Conservation (phyloP, 306 rosid genomes). For the Rosa rugosa region DNA sequence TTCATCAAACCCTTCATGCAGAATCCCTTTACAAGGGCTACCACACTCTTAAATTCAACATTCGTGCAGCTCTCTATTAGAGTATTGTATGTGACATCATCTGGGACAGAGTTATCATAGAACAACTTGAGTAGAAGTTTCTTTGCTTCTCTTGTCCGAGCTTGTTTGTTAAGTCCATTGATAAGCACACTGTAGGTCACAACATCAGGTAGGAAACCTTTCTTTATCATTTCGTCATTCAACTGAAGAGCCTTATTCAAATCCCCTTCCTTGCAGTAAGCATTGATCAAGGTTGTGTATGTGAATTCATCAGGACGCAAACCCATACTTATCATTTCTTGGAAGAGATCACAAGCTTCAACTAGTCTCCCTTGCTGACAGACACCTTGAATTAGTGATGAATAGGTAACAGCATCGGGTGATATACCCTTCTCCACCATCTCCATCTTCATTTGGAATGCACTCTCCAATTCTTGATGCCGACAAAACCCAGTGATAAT, state of each 20-base stretch:
- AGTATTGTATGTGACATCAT: slow-evolving; percentile 64
- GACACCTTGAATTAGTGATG: slow-evolving; percentile 81
- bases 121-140: slow-evolving; percentile 83
- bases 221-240: slow-evolving; percentile 75
- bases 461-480: slow-evolving; percentile 62
- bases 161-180: slow-evolving; percentile 79
- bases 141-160: slow-evolving; percentile 85
- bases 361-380: slow-evolving; percentile 56
- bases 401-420: slow-evolving; percentile 68
- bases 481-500: slow-evolving; percentile 73
- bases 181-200: slow-evolving; percentile 91
- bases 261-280: slow-evolving; percentile 72
- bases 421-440: slow-evolving; percentile 67
- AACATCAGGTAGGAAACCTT: slow-evolving; percentile 74
- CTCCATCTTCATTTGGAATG: slow-evolving; percentile 62
- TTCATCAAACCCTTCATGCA: slow-evolving; percentile 89
- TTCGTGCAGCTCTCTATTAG: slow-evolving; percentile 69
- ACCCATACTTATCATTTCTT: slow-evolving; percentile 56
- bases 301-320: slow-evolving; percentile 67
- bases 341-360: slow-evolving; percentile 72
- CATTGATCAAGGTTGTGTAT: slow-evolving; percentile 83
- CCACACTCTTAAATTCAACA: slow-evolving; percentile 64
- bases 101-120: slow-evolving; percentile 65
- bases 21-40: slow-evolving; percentile 81
- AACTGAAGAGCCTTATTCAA: slow-evolving; percentile 64